phyloP scores from a whole-genome alignment of 305 asterid species.

The Fraxinus angustifolia region DNA sequence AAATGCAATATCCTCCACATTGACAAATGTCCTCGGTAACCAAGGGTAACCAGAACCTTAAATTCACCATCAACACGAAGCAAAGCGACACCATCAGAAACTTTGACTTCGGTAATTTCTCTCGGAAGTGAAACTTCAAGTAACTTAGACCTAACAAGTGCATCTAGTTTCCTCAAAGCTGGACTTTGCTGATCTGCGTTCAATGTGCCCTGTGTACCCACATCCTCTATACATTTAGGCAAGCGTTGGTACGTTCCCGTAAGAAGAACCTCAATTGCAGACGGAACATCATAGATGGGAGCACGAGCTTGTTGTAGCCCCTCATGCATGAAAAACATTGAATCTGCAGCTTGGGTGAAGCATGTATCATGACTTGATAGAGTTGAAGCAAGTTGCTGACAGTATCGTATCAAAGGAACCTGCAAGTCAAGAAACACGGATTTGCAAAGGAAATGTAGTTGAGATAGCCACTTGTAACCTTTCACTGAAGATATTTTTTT shows the following conservation, averaged over 20 bases:
- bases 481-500: background rate
- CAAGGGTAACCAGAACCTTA: constrained; percentile 91
- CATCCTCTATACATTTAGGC: constrained; percentile 91
- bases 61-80: constrained; percentile 93
- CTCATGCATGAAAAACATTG: constrained; percentile 98
- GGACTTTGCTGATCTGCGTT: constrained; percentile 71
- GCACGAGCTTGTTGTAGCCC: constrained; percentile 99
- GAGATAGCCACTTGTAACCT: background rate
- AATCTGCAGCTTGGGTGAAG: constrained; percentile 97
- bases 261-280: constrained; percentile 86
- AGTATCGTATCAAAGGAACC: constrained; percentile 89
- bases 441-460: background rate
- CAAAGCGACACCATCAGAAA: constrained; percentile 85
- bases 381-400: constrained; percentile 87
- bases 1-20: constrained; percentile 97
- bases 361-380: constrained; percentile 95
- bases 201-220: constrained; percentile 72
- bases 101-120: constrained; percentile 65
- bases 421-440: constrained; percentile 38
- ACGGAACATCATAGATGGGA: constrained; percentile 93
- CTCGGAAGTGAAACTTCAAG: constrained; percentile 80
- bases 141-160: constrained; percentile 83
- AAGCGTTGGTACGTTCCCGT: constrained; percentile 78
- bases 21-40: constrained; percentile 94
- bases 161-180: constrained; percentile 75